These are phyloP conservation scores for Cryptosporidium andersoni DNA, from an alignment of 169 alveolate species.

Conservation along the genomic window DNA sequence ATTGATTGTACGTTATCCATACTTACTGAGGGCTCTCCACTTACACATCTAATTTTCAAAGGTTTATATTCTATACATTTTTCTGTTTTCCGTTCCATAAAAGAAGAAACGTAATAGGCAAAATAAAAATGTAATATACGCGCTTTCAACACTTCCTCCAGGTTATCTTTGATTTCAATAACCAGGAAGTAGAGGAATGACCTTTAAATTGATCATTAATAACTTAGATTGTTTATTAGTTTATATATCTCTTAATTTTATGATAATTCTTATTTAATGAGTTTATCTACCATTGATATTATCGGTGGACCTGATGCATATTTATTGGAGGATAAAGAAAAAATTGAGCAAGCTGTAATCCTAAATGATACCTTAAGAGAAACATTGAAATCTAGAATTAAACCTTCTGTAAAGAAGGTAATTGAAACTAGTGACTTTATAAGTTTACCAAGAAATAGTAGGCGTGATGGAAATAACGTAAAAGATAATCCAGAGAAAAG, in stretches of 20 bases:
- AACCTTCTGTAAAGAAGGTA: conserved; percentile 48
- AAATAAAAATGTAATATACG: too few species aligned
- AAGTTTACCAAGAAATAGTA: conserved; percentile 32
- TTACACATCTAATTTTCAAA: background rate
- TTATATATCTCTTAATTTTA: background rate
- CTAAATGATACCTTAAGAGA: conserved; percentile 30
- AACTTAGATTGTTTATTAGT: too few species aligned
- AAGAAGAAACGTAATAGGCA: too few species aligned
- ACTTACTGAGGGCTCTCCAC: too few species aligned
- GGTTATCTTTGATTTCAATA: too few species aligned
- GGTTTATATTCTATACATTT: background rate
- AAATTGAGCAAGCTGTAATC: conserved; percentile 7
- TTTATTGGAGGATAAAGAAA: conserved; percentile 51
- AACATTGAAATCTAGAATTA: conserved; percentile 56
- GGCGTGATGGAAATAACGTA: background rate
- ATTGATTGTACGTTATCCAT: too few species aligned
- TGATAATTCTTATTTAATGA: background rate
- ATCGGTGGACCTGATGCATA: conserved; percentile 67
- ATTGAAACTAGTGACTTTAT: conserved; percentile 58
- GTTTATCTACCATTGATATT: too few species aligned
- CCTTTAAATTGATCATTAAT: too few species aligned
- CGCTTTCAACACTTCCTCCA: too few species aligned
- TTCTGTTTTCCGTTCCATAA: background rate
- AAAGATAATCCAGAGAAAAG: conserved; percentile 2
- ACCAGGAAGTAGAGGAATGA: too few species aligned